Percentiles rank a stretch among this genome's conserved stretches.
These are phyloP conservation scores for Chaetomium sp. DNA, from an alignment of 2,329 filamentous ascomycete genomes.

Conservation along the genomic window DNA sequence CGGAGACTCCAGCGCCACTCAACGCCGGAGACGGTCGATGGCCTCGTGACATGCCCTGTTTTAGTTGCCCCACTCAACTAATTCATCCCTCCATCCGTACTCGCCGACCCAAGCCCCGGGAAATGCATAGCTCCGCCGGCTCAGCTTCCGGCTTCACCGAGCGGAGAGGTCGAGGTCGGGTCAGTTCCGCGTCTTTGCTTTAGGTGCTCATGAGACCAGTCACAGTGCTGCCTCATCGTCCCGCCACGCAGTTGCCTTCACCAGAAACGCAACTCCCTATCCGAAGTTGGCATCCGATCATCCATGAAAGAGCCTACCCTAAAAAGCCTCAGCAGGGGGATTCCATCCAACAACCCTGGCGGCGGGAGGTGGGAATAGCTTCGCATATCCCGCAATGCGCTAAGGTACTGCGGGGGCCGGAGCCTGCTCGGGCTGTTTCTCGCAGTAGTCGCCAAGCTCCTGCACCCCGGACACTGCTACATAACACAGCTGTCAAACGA, in stretches of 20 bases:
- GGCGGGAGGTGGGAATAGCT: conserved; percentile 31
- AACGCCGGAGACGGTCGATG: conserved; percentile 4
- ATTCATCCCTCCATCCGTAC: not conserved
- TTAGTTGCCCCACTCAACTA: conserved; percentile 17
- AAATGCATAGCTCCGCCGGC: conserved; percentile 27
- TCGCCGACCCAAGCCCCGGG: conserved; percentile 24
- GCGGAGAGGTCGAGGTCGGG: not conserved
- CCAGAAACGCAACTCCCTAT: not conserved
- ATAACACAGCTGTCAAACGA: conserved; percentile 13
- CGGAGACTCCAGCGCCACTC: not conserved
- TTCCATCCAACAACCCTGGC: conserved; percentile 16
- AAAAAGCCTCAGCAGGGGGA: conserved; percentile 1
- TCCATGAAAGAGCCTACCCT: not conserved
- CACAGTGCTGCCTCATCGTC: not conserved
- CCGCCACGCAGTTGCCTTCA: no score
- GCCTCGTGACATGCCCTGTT: conserved; percentile 31
- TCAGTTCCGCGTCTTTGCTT: not conserved
- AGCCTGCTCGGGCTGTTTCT: not conserved
- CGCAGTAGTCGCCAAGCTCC: not conserved
- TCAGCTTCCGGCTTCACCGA: conserved; percentile 29
- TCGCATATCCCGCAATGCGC: conserved; percentile 23
- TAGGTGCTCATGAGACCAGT: not conserved
- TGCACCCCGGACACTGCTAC: conserved; percentile 19
- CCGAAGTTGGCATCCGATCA: not conserved
- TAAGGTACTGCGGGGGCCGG: conserved; percentile 7